A percentile compares a stretch with the other conserved stretches of the same genome.
phyloP scores from a whole-genome alignment of 2,329 filamentous ascomycete species.

The Pseudogymnoascus pannorum region DNA sequence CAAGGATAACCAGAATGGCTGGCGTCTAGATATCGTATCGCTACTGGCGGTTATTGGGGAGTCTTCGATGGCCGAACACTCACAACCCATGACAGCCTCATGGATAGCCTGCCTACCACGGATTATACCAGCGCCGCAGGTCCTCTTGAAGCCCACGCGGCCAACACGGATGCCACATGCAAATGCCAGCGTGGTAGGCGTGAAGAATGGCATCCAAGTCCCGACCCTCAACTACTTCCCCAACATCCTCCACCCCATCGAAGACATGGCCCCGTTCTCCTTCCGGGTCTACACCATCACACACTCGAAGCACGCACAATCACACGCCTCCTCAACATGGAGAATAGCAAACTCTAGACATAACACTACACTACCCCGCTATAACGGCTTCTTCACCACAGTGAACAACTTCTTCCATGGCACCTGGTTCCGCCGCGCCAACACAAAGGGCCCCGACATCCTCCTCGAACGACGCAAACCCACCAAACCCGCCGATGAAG shows the following conservation, averaged over 20 bases:
- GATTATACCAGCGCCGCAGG: slow-evolving; percentile 55
- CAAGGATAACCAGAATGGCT: slow-evolving; percentile 34
- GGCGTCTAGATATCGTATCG: slow-evolving; percentile 55
- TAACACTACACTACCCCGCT: neutral
- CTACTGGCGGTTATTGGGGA: slow-evolving; percentile 58
- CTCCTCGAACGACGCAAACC: no score
- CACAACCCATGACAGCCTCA: slow-evolving; percentile 52
- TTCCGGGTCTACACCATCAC: slow-evolving; percentile 44
- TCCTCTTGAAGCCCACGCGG: slow-evolving; percentile 49
- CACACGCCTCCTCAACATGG: neutral
- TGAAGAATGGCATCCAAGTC: slow-evolving; percentile 48
- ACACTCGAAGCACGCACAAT: slow-evolving; percentile 29
- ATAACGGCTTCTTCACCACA: neutral
- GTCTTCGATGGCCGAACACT: slow-evolving; percentile 49
- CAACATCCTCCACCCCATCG: slow-evolving; percentile 51
- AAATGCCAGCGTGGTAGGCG: slow-evolving; percentile 48
- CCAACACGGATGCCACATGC: slow-evolving; percentile 49
- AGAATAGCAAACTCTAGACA: neutral
- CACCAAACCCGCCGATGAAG: neutral
- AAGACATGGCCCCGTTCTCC: slow-evolving; percentile 39
- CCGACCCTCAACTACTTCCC: slow-evolving; percentile 54
- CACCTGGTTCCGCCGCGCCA: neutral
- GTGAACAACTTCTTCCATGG: neutral
- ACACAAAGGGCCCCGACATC: neutral
- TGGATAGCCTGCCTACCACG: slow-evolving; percentile 50